Percentiles rank a stretch among this genome's conserved stretches.
Conservation (phyloP, 2,329 filamentous ascomycete genomes). For the Aspergillus ruber region DNA sequence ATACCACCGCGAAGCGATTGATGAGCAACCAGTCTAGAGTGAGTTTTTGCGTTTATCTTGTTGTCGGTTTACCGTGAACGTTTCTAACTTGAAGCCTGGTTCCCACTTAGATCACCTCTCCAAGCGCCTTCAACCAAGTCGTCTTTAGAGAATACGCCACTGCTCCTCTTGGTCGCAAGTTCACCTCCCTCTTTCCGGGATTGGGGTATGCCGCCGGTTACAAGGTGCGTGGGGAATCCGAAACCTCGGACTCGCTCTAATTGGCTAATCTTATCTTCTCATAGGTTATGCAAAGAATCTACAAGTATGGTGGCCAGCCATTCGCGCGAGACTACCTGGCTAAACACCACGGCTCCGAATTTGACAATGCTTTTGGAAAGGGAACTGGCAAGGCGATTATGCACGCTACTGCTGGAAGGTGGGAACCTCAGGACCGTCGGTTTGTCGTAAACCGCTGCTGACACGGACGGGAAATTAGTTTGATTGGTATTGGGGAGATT, state of each 20-base stretch:
- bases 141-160: slow-evolving; percentile 86
- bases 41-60: slow-evolving; percentile 15
- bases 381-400: slow-evolving; percentile 97
- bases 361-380: slow-evolving; percentile 86
- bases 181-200: slow-evolving; percentile 92
- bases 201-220: slow-evolving; percentile 96
- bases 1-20: slow-evolving; percentile 96
- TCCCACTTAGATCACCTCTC: slow-evolving; percentile 46
- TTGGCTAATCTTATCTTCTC: slow-evolving; percentile 9
- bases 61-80: neutral
- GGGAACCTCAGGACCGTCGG: slow-evolving; percentile 15
- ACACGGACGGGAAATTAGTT: slow-evolving; percentile 40
- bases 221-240: slow-evolving; percentile 55
- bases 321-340: slow-evolving; percentile 86
- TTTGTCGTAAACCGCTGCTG: slow-evolving; percentile 9
- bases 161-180: slow-evolving; percentile 67
- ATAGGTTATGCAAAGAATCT: slow-evolving; percentile 83
- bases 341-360: slow-evolving; percentile 70
- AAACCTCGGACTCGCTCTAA: neutral
- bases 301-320: slow-evolving; percentile 98
- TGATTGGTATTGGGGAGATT: slow-evolving; percentile 97
- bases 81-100: slow-evolving; percentile 4
- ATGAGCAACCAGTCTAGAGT: slow-evolving; percentile 94
- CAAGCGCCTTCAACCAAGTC: slow-evolving; percentile 71
- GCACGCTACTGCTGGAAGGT: slow-evolving; percentile 93